Evolutionary conservation across 75 land plant genomes (phyloP), one percentile per base, ranked within the genome.

Genomic region (Cunninghamia lanceolata): DNA sequence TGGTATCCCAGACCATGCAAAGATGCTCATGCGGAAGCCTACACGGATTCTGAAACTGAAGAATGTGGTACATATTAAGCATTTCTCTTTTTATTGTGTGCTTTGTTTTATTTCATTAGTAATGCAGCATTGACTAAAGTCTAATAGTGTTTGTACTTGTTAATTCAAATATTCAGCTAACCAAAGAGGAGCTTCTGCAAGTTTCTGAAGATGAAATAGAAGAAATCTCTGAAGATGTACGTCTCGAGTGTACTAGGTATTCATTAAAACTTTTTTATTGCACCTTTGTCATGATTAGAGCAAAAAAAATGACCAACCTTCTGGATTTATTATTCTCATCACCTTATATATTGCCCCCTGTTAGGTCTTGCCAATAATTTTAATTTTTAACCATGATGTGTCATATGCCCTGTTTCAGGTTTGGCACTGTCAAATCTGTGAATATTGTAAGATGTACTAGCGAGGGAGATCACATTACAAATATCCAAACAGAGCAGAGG

Each of bases 341-440:
- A 35, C n/a, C 17, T 45, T 34, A 14, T 13, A 34, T 21, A 47
- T 35, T 82, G 30, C 14, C 52, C 50, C 3, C 14, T 59, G 25
- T 66, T 14, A 73, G 19, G 17, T 85, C 11, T 35, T 82, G 39
- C 47, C 45, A 28, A 17, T 43, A 9, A 45, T 9, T 63, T 63
- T 63, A 28, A n/a, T 86, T 8, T 42, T 42, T 45, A 19, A 39
- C 10, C 32, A 47, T 82, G 77, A 42, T 14, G 35, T 45, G 28
- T 21, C 45, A 13, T n/a, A 43, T 80, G 66, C 9, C 45, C 14
- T 80, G 81, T 78, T 91, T 80, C 87, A 98, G 99, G 88, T 98
- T 98, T 94, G 99, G 99, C 13, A 91, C 91, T 46, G 94, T 98
- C 38, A 96, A 95, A 86, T 96, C 99, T 32, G 83, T 96, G 66